These are phyloP conservation scores for Rhizophora mangle DNA, from an alignment of 345 rosid genomes.

Conservation along the genomic window DNA sequence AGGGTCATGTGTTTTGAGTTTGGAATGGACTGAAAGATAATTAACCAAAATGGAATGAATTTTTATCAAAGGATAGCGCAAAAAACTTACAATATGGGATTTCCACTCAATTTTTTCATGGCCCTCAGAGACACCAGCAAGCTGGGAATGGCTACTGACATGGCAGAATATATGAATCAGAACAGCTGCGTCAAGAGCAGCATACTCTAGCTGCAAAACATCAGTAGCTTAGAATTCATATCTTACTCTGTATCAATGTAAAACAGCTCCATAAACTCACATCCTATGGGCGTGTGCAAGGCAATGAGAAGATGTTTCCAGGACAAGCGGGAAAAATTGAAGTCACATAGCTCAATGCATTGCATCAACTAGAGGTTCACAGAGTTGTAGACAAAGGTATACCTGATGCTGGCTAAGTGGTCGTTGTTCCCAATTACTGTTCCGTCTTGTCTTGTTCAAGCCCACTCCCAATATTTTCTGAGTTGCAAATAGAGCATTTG, in stretches of 20 bases:
- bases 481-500: neutral
- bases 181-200: conserved; percentile 91
- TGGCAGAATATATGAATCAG: conserved; percentile 70
- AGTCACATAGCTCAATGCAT: too few relatives aligned
- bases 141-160: conserved; percentile 40
- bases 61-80: too few relatives aligned
- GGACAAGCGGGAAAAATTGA: neutral
- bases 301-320: neutral
- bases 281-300: neutral
- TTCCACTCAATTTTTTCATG: conserved; percentile 60
- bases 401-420: conserved; percentile 86
- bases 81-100: conserved; percentile 26
- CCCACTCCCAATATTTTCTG: conserved; percentile 89
- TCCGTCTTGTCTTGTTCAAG: conserved; percentile 84
- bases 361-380: neutral
- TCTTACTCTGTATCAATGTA: neutral
- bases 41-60: too few relatives aligned
- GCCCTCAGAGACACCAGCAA: conserved; percentile 32
- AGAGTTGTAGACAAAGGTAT: neutral
- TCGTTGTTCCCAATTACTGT: conserved; percentile 84
- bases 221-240: neutral
- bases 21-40: too few relatives aligned
- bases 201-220: conserved; percentile 76
- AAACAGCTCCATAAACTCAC: neutral
- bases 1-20: too few relatives aligned